A percentile compares a stretch with the other conserved stretches of the same genome.
Conservation (phyloP, 2,329 filamentous ascomycete species). For the Cercospora brassicicola region DNA sequence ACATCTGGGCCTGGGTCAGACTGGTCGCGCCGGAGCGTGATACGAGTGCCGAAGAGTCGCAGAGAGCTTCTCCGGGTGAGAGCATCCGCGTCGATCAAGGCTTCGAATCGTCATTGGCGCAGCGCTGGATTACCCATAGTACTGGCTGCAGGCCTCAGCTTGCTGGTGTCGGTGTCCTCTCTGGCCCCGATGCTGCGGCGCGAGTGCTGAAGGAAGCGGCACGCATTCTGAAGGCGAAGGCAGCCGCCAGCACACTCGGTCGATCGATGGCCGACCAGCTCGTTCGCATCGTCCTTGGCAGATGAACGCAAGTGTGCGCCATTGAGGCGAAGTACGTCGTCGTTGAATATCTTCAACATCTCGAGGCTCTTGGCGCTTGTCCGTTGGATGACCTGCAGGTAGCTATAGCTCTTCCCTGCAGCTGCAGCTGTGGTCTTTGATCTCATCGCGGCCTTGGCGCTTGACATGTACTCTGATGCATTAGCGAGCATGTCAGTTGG, state of each 20-base stretch:
- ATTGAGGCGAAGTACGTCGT: conserved; percentile 2
- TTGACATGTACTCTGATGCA: background rate
- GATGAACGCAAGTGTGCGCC: background rate
- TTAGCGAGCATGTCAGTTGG: background rate
- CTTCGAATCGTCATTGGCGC: conserved; percentile 5
- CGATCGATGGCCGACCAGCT: conserved; percentile 12
- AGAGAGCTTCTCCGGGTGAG: background rate
- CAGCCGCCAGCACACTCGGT: conserved; percentile 10
- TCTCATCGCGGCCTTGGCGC: background rate
- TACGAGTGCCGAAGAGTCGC: background rate
- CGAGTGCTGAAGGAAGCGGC: conserved; percentile 14
- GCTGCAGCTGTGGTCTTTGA: background rate
- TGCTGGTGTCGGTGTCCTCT: conserved; percentile 10
- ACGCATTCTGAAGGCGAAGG: conserved; percentile 10
- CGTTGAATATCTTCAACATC: background rate
- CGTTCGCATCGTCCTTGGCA: conserved; percentile 10
- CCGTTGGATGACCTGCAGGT: conserved; percentile 4
- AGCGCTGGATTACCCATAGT: background rate
- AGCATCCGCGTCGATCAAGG: conserved; percentile 12
- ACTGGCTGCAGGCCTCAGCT: conserved; percentile 8
- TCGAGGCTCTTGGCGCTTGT: conserved; percentile 1
- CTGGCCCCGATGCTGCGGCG: conserved; percentile 6
- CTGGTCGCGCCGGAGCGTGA: background rate
- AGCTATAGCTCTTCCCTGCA: conserved; percentile 1
- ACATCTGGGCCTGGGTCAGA: conserved; percentile 4